Evolutionary conservation across 2,329 filamentous ascomycete species (phyloP), one percentile per base, ranked within the genome.

Genomic region (Tolypocladium album): DNA sequence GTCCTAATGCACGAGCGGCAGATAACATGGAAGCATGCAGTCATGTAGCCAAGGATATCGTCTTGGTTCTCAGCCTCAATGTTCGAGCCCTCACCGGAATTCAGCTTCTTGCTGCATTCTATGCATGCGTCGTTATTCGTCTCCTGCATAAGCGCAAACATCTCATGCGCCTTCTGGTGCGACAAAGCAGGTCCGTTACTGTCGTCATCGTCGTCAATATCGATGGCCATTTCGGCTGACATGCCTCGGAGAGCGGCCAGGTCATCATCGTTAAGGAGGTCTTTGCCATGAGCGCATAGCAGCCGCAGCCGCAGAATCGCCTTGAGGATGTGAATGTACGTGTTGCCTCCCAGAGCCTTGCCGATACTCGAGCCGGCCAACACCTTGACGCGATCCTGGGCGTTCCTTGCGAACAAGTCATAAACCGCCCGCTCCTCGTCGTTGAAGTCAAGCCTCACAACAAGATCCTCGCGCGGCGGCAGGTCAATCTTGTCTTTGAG

Each of bases 261-360:
- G 67, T 97, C 93, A 24, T 93, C 88, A 42, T 92, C 86, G 60
- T 87, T 90, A 3, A 99, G 81, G 9, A 99, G 82, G 62, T 97
- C 93, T 64, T 88, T 89, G n/a, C 94, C 94, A 70, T 97, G 93
- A 1, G 92, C 94, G 69, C 92, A 97, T 58, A 97, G 88, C 47
- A 96, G 81, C 12, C 94, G 89, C 22, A 99, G 83, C 38, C 93
- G 88, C 65, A 95, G 82, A 68, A 99, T 96, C 5, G 91, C 90
- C 64, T 94, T 92, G 62, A 99, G 76, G 55, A 99, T 94, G 67
- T 96, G 90, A 55, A 94, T 92, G 69, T 96, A 97, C n/a, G 89
- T 88, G 65, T 88, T 90, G 50, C 92, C 93, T 47, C 88, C 89
- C 57, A 94, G 79, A 63, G 84, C 83, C 63, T 85, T 87, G 58